Conservation (phyloP, 106 monocot genomes). For the Acanthochlamys bracteata region DNA sequence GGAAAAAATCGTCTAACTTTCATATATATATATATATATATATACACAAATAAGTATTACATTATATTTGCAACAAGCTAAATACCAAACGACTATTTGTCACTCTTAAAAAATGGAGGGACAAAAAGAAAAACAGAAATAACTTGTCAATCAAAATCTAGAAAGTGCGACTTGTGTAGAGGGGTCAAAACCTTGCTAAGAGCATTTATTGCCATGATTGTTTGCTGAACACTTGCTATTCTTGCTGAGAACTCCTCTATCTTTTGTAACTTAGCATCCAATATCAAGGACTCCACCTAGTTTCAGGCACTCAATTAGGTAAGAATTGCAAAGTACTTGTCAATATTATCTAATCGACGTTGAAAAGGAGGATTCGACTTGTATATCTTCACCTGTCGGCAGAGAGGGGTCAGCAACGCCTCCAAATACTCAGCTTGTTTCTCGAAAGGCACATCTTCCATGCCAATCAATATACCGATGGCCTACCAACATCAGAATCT, state of each 20-base stretch:
- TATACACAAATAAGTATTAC: too few relatives aligned
- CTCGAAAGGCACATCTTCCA: slow-evolving; percentile 75
- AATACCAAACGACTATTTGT: too few relatives aligned
- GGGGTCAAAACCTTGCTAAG: slow-evolving; percentile 79
- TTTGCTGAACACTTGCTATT: slow-evolving; percentile 57
- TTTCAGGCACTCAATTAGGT: slow-evolving; percentile 6
- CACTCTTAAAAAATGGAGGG: too few relatives aligned
- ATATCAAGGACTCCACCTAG: slow-evolving; percentile 59
- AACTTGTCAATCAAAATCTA: too few relatives aligned
- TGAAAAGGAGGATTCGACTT: too few relatives aligned
- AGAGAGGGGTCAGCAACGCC: slow-evolving; percentile 72
- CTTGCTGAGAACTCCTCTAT: slow-evolving; percentile 67
- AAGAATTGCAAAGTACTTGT: not conserved
- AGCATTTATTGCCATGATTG: slow-evolving; percentile 81
- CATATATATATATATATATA: too few relatives aligned
- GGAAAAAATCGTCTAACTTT: not conserved
- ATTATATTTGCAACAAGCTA: too few relatives aligned
- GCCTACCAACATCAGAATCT: slow-evolving; percentile 30
- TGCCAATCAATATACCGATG: slow-evolving; percentile 87
- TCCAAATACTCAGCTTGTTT: slow-evolving; percentile 81
- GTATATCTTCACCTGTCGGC: slow-evolving; percentile 47
- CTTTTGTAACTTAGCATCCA: slow-evolving; percentile 36
- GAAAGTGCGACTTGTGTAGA: too few relatives aligned
- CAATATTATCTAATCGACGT: too few relatives aligned
- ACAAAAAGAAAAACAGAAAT: too few relatives aligned